Evolutionary conservation across 2,329 filamentous ascomycete species (phyloP), one percentile per base, ranked within the genome.

Genomic region (Aspergillus cejpii): DNA sequence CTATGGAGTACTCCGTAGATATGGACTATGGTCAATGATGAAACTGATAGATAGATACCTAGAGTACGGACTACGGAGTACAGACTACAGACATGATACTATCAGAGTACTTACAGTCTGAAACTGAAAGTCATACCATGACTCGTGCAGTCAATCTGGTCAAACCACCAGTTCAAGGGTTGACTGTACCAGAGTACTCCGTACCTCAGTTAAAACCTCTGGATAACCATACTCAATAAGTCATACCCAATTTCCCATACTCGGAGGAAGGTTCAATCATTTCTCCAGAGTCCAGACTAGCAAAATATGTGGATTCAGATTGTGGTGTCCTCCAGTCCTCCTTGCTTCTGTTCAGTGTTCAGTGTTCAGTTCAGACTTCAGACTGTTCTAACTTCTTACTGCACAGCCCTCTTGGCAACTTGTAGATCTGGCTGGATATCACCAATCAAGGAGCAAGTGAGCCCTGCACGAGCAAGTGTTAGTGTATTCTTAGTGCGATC

Each of bases 381-480:
- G n/a, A n/a, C n/a, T n/a, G n/a, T n/a, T n/a, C n/a, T n/a, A n/a
- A n/a, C n/a, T n/a, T n/a, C n/a, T n/a, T n/a, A 44, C 43, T 48
- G 50, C 50, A 53, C 50, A 48, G 48, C 41, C 43, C 47, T 44
- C 50, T 53, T 53, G 50, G 48, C 50, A 37, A 49, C 42, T 45
- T 41, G 50, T 42, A 53, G 48, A 53, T 53, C 50, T 46, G 47
- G 44, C 34, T 23, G 19, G 10, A 14, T 21, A 17, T 29, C 21
- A 24, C 50, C 45, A 50, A 52, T 50, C 33, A 50, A 23, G 24
- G 26, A 17, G n/a, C 37, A 20, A 29, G 17, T 39, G 34, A 36
- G 37, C 37, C 24, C 31, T 40, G 37, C 37, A 47, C 49, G 33
- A 48, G 45, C 39, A 40, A 37, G n/a, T 34, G 43, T 51, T 43